Percentiles rank a stretch among this genome's conserved stretches.
These are phyloP conservation scores for Dillenia turbinata DNA, from an alignment of 164 flowering plant genomes.

Conservation along the genomic window DNA sequence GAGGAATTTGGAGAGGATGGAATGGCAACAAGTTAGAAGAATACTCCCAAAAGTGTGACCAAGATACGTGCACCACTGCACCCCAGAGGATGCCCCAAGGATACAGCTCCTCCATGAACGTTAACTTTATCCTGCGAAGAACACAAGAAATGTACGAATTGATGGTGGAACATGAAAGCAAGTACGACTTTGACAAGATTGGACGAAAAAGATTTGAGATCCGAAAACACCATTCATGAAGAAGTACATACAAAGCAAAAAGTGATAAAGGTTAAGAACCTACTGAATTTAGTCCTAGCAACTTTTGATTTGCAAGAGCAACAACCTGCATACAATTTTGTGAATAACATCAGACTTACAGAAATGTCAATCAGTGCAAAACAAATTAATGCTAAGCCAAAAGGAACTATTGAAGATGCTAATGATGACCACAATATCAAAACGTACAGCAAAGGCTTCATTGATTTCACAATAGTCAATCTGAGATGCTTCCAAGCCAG, in stretches of 20 bases:
- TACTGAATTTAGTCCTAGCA: conserved; percentile 71
- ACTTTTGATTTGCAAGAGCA: conserved; percentile 86
- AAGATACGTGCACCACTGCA: conserved; percentile 97
- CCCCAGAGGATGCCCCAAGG: conserved; percentile 95
- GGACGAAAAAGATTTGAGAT: not conserved
- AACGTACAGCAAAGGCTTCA: conserved; percentile 91
- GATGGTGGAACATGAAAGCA: too few relatives aligned
- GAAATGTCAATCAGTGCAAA: too few relatives aligned
- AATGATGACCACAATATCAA: conserved; percentile 2
- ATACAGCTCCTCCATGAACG: conserved; percentile 94
- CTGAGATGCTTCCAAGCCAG: conserved; percentile 80
- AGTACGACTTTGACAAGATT: not conserved
- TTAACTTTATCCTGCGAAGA: conserved; percentile 68
- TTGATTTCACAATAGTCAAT: conserved; percentile 93
- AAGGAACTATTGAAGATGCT: not conserved
- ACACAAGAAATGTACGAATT: not conserved
- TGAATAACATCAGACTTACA: too few relatives aligned
- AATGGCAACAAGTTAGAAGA: not conserved
- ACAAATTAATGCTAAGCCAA: not conserved
- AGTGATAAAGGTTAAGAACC: conserved; percentile 22
- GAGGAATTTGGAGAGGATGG: not conserved
- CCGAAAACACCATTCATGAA: not conserved
- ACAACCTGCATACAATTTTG: conserved; percentile 58
- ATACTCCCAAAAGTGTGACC: conserved; percentile 84
- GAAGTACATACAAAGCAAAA: too few relatives aligned